A percentile compares a stretch with the other conserved stretches of the same genome.
Evolutionary conservation across 2,329 filamentous ascomycete species (phyloP).

Genomic region (Cercospora berteroae): DNA sequence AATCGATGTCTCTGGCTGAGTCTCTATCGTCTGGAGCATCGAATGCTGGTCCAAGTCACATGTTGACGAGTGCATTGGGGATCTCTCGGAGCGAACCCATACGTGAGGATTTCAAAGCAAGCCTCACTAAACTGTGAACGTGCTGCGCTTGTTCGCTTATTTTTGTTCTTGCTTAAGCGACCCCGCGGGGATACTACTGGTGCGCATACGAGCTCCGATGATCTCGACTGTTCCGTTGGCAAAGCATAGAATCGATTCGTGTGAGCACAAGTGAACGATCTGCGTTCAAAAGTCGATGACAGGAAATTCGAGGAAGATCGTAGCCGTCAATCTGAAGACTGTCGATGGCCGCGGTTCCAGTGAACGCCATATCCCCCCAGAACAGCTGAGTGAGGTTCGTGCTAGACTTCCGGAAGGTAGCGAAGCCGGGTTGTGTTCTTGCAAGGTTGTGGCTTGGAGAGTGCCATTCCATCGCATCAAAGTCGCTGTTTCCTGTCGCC

Average conservation of each 20-base stretch:
- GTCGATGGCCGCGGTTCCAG: background rate
- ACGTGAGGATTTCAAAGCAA: background rate
- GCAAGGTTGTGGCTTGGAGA: background rate
- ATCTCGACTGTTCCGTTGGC: background rate
- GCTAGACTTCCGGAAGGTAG: background rate
- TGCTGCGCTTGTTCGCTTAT: background rate
- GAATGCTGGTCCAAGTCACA: background rate
- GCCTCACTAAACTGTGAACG: background rate
- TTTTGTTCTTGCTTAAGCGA: background rate
- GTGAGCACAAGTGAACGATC: background rate
- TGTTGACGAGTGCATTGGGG: background rate
- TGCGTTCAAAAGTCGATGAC: background rate
- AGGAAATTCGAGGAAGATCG: background rate
- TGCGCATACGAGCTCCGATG: background rate
- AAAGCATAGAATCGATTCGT: background rate
- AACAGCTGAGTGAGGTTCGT: background rate
- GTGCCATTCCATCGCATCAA: background rate
- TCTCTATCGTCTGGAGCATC: background rate
- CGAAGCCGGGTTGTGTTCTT: background rate
- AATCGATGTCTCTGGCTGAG: background rate
- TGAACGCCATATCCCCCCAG: background rate
- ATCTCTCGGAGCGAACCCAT: background rate
- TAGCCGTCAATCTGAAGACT: background rate
- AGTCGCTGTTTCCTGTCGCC: background rate
- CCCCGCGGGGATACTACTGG: background rate